A percentile compares a stretch with the other conserved stretches of the same genome.
Conservation (phyloP, 441 rosid genomes). For the Bocquillonia castaneifolia region DNA sequence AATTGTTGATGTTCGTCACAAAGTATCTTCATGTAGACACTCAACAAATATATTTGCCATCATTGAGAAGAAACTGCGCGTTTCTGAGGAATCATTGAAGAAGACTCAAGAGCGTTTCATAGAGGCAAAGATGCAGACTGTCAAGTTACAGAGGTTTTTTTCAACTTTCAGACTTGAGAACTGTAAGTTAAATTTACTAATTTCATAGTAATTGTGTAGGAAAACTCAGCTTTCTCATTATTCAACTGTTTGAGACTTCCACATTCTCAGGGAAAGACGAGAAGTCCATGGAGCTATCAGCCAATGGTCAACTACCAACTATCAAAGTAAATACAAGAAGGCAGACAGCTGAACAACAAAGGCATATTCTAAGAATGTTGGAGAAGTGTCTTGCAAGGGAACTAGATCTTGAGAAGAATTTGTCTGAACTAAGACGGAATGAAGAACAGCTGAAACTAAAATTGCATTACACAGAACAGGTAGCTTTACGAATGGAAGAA, state of each 20-base stretch:
- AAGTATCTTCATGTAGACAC: constrained; percentile 54
- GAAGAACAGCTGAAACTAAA: constrained; percentile 77
- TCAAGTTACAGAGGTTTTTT: constrained; percentile 53
- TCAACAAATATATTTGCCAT: constrained; percentile 28
- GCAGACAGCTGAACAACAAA: constrained; percentile 51
- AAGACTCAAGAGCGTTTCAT: constrained; percentile 52
- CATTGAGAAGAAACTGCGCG: constrained; percentile 55
- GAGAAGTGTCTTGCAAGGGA: constrained; percentile 78
- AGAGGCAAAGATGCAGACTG: constrained; percentile 64
- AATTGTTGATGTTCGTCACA: constrained; percentile 57
- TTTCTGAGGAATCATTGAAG: constrained; percentile 56
- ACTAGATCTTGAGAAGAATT: constrained; percentile 68
- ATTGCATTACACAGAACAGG: constrained; percentile 70
- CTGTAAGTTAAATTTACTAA: constrained; percentile 38
- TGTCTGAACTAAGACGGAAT: constrained; percentile 46
- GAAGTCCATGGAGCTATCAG: constrained; percentile 34
- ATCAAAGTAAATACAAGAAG: constrained; percentile 35
- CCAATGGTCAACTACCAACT: constrained; percentile 29
- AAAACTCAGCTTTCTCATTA: constrained; percentile 15
- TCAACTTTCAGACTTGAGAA: constrained; percentile 52
- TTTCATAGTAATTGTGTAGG: constrained; percentile 3
- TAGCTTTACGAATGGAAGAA: constrained; percentile 85
- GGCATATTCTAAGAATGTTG: constrained; percentile 57
- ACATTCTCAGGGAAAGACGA: constrained; percentile 52
- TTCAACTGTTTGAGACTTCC: constrained; percentile 15